A percentile compares a stretch with the other conserved stretches of the same genome.
These are phyloP conservation scores for Fusarium torreyae DNA, from an alignment of 2,329 filamentous ascomycete species.

Conservation along the genomic window DNA sequence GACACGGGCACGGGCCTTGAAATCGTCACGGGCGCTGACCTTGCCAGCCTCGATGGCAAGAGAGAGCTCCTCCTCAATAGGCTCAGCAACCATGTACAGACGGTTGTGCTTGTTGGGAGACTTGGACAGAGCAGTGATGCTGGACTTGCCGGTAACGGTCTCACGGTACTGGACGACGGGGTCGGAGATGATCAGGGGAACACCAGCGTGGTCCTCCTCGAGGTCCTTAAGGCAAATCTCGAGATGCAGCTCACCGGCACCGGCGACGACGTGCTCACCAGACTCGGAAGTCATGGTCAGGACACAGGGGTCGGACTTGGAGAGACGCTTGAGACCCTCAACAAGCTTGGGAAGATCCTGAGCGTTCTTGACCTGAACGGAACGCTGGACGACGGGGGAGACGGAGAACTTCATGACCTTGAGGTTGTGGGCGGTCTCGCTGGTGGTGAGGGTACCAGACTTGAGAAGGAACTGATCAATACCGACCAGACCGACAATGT, in stretches of 20 bases:
- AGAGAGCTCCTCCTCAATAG: conserved; percentile 91
- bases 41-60: conserved; percentile 92
- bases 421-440: conserved; percentile 98
- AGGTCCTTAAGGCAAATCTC: conserved; percentile 99
- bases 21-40: conserved; percentile 95
- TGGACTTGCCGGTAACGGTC: conserved; percentile 87
- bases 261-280: conserved; percentile 98
- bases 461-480: conserved; percentile 99
- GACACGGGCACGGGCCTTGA: conserved; percentile 97
- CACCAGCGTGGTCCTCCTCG: conserved; percentile 98
- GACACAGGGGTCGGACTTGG: conserved; percentile 99
- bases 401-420: conserved; percentile 99
- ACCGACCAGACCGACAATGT: conserved; percentile 99
- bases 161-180: conserved; percentile 99
- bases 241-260: conserved; percentile 99
- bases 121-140: conserved; percentile 98
- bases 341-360: conserved; percentile 99
- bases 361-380: conserved; percentile 99
- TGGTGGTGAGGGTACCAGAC: conserved; percentile 98
- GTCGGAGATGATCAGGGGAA: conserved; percentile 97
- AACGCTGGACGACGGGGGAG: conserved; percentile 97
- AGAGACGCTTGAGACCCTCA: conserved; percentile 99
- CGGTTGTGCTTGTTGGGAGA: conserved; percentile 99
- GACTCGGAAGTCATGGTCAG: conserved; percentile 90
- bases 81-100: conserved; percentile 95